phyloP scores from a whole-genome alignment of 2,329 filamentous ascomycete species.

The Xylariomycetidae sp. region DNA sequence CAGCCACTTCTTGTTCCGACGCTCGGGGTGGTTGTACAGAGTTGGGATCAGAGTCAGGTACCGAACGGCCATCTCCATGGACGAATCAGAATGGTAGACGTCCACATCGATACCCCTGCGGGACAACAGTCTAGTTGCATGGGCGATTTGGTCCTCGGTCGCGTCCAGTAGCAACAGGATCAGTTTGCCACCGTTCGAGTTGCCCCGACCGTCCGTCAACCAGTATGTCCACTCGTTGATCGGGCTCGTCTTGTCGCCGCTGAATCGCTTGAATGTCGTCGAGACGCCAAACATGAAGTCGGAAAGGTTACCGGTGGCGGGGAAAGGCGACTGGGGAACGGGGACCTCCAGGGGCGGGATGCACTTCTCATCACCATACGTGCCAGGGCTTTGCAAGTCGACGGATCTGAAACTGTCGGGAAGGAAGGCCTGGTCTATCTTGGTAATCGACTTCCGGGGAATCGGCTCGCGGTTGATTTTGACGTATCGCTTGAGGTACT shows the following conservation, averaged over 20 bases:
- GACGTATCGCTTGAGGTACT: conserved; percentile 52
- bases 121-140: conserved; percentile 40
- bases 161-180: conserved; percentile 49
- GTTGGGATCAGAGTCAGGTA: conserved; percentile 50
- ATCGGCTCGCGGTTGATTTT: conserved; percentile 45
- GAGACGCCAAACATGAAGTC: conserved; percentile 56
- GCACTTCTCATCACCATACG: conserved; percentile 37
- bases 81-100: conserved; percentile 47
- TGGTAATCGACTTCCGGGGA: conserved; percentile 44
- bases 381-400: conserved; percentile 36
- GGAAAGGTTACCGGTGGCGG: conserved; percentile 45
- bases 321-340: conserved; percentile 44
- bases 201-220: conserved; percentile 50
- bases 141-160: conserved; percentile 42
- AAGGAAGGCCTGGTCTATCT: conserved; percentile 41
- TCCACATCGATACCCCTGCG: conserved; percentile 50
- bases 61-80: conserved; percentile 51
- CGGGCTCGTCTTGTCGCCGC: conserved; percentile 43
- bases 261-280: conserved; percentile 50
- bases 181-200: conserved; percentile 51
- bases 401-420: conserved; percentile 41
- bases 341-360: conserved; percentile 43
- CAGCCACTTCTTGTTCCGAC: conserved; percentile 49
- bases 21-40: conserved; percentile 45
- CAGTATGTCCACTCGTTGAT: conserved; percentile 56